These are phyloP conservation scores for Byssochlamys sp. DNA, from an alignment of 2,329 filamentous ascomycete genomes.

Conservation along the genomic window DNA sequence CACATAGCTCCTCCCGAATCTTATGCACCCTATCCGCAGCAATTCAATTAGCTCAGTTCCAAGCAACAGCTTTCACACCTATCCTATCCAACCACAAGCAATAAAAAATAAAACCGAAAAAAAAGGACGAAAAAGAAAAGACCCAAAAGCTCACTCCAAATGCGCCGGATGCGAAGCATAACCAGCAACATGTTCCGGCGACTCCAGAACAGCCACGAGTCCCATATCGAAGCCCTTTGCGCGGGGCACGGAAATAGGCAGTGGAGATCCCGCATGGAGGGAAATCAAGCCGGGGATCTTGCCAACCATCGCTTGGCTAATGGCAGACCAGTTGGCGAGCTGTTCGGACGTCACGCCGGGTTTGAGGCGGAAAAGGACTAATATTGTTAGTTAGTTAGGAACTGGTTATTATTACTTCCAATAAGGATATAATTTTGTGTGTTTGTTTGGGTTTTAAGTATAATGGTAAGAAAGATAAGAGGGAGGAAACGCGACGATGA, in stretches of 20 bases:
- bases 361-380: constrained; percentile 38
- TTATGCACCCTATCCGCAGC: constrained; percentile 25
- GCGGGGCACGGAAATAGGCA: constrained; percentile 32
- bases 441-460: no score
- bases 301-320: constrained; percentile 30
- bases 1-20: constrained; percentile 32
- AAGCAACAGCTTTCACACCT: not conserved
- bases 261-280: constrained; percentile 26
- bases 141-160: constrained; percentile 25
- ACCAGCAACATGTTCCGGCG: constrained; percentile 30
- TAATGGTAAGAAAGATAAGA: no score
- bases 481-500: not conserved
- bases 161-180: constrained; percentile 41
- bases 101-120: not conserved
- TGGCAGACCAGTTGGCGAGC: constrained; percentile 21
- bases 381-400: not conserved
- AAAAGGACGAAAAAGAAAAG: constrained; percentile 3
- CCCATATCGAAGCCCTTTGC: constrained; percentile 39
- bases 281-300: constrained; percentile 32
- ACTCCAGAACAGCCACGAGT: constrained; percentile 38
- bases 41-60: constrained; percentile 1
- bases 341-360: constrained; percentile 25
- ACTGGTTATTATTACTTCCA: not conserved
- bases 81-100: not conserved
- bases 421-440: no score